Evolutionary conservation across 805 yeast species (phyloP).

Genomic region (Brettanomyces naardenensis): DNA sequence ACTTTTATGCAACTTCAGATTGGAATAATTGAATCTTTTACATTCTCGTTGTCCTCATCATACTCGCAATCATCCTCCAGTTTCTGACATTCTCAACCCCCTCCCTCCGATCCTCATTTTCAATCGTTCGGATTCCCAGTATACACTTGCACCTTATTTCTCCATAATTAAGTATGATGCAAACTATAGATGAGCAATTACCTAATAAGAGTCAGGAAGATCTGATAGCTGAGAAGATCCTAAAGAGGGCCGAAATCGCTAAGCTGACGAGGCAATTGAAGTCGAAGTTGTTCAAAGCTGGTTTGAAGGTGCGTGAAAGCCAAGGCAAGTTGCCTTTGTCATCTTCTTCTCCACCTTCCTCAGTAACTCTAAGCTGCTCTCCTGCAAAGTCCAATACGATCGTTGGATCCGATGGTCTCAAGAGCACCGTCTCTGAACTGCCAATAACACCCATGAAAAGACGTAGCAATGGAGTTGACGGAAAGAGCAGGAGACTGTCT

Average conservation of each 20-base stretch:
- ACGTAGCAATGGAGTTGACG: slow-evolving; percentile 12
- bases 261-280: slow-evolving; percentile 37
- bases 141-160: no score
- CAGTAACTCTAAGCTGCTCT: not conserved
- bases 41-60: no score
- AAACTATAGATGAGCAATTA: not conserved
- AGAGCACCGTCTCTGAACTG: slow-evolving; percentile 8
- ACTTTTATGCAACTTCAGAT: no score
- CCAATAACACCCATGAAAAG: slow-evolving; percentile 23
- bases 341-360: slow-evolving; percentile 4
- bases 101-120: no score
- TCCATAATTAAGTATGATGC: no score
- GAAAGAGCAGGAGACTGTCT: no score
- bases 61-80: no score
- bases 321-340: slow-evolving; percentile 13
- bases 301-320: slow-evolving; percentile 28
- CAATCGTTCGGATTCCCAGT: no score
- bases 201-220: slow-evolving; percentile 25
- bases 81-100: no score
- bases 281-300: slow-evolving; percentile 33
- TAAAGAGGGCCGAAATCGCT: slow-evolving; percentile 38
- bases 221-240: slow-evolving; percentile 34
- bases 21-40: no score
- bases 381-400: not conserved
- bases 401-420: not conserved